Evolutionary conservation across 768 basidiomycete species (phyloP), one percentile per base, ranked within the genome.

Genomic region (Mycena leptocephala): DNA sequence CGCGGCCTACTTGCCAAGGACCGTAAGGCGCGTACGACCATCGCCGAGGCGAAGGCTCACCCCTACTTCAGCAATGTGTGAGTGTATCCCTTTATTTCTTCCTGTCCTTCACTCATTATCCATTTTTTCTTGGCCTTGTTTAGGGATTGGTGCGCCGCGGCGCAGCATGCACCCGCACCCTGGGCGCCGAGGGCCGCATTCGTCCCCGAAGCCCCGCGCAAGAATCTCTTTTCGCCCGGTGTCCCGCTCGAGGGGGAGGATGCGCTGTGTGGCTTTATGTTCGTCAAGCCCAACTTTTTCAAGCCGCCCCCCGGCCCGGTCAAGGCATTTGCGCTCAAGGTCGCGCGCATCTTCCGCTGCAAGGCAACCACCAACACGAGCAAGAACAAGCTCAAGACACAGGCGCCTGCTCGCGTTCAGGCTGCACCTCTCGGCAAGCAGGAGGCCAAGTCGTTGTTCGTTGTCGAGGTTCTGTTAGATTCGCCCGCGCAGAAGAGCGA

Each of bases 51-150:
- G 0, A 68, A 74, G n/a, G 35, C 14, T 1, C 71, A 72, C 18
- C 53, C 71, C 0, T 72, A 72, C 37, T 72, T 72, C 35, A 2
- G 0, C 14, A 59, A 41, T 18, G 59, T 71, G 70, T 71, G 10
- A 62, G 70, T 48, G 13, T 14, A 24, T 46, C 24, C 7, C 0
- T 14, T 28, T 18, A n/a, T n/a, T n/a, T n/a, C n/a, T n/a, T 53
- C n/a, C 24, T 33, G 6, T 51, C 14, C 32, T 33, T 16, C 6
- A 16, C 28, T 43, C 10, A 5, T 39, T 32, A n/a, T n/a, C n/a
- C 51, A 65, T 20, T 22, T 16, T 24, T 51, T 22, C 26, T 51
- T 24, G 6, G 41, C n/a, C 9, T 58, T 35, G 5, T 41, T 0
- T 8, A 61, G 64, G 0, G 58, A 74, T 30, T 74, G 72, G 72